A percentile compares a stretch with the other conserved stretches of the same genome.
Evolutionary conservation across 2,329 filamentous ascomycete genomes (phyloP).

Genomic region (Pestalotiopsis sp.): DNA sequence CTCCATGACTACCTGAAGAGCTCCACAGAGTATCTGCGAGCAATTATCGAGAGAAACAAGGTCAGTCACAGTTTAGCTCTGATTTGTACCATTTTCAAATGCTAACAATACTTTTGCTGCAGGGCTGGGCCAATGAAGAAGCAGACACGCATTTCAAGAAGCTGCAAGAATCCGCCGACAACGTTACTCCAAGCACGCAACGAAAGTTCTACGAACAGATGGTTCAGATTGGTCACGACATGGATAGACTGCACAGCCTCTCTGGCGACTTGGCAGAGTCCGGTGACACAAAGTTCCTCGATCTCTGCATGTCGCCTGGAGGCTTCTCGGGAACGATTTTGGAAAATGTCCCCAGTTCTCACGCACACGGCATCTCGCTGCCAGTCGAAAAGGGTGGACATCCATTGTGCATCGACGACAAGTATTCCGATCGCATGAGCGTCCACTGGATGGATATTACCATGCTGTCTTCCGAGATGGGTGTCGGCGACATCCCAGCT

Average conservation of each 20-base stretch:
- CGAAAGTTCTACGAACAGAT: conserved; percentile 44
- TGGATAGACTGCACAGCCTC: conserved; percentile 38
- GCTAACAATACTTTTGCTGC: background rate
- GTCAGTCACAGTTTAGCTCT: background rate
- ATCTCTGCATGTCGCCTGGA: conserved; percentile 60
- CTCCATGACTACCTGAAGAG: conserved; percentile 8
- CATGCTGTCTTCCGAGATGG: conserved; percentile 52
- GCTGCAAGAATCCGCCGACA: conserved; percentile 41
- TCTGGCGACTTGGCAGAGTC: conserved; percentile 24
- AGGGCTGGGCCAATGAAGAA: conserved; percentile 48
- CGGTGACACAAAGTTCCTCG: conserved; percentile 42
- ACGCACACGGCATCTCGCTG: conserved; percentile 43
- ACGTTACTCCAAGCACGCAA: conserved; percentile 22
- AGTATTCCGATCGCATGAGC: conserved; percentile 14
- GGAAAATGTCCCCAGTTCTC: conserved; percentile 35
- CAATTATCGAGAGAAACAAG: background rate
- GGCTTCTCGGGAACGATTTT: conserved; percentile 48
- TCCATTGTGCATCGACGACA: conserved; percentile 30
- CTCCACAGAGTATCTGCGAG: background rate
- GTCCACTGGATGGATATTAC: conserved; percentile 48
- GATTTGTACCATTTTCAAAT: background rate
- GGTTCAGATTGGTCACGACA: conserved; percentile 42
- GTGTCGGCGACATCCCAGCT: conserved; percentile 31
- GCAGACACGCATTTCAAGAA: conserved; percentile 46
- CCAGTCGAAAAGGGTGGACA: conserved; percentile 44